Evolutionary conservation across 2,329 filamentous ascomycete species (phyloP), one percentile per base, ranked within the genome.

Genomic region (Colletotrichum karsti): DNA sequence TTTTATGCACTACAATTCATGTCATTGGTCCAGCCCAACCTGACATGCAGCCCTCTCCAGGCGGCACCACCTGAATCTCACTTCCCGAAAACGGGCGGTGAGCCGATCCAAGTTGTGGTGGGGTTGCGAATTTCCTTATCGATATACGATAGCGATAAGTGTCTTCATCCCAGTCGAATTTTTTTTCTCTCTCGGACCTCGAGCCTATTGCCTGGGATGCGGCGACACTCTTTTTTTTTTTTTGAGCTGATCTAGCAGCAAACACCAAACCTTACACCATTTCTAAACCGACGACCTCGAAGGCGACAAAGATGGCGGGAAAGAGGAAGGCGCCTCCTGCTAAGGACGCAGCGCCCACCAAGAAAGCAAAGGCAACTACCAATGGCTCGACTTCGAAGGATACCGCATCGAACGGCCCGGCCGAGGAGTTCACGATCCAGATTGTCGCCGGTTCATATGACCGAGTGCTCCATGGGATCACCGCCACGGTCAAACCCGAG

Each of bases 361-460:
- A 83, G 58, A 80, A 80, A 66, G 60, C 74, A 20, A 79, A 78
- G 63, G 60, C 73, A n/a, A 35, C 56, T n/a, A n/a, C 37, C 41
- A 67, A 58, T 44, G 44, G 44, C 56, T 53, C 13, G 33, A 55
- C n/a, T 41, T 70, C 39, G 22, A 63, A 60, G 30, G 65, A 63
- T 37, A n/a, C 63, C 26, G 24, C 41, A 30, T 26, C 61, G 28
- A 61, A 55, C 15, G 33, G n/a, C 53, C 41, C 54, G 46, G 53
- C 57, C 70, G 67, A 72, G 70, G 73, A 48, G 46, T 80, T 89
- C 72, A 91, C 91, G n/a, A 85, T 98, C 67, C 96, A 98, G 79
- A 91, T 99, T 72, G 87, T 98, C 68, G 91, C 94, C 7, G 96
- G 96, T 53, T 98, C 95, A 59, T 99, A 99, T 81, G 96, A 99